Evolutionary conservation across 2,329 filamentous ascomycete species (phyloP).

Genomic region (Hawksworthiomyces lignivorus): DNA sequence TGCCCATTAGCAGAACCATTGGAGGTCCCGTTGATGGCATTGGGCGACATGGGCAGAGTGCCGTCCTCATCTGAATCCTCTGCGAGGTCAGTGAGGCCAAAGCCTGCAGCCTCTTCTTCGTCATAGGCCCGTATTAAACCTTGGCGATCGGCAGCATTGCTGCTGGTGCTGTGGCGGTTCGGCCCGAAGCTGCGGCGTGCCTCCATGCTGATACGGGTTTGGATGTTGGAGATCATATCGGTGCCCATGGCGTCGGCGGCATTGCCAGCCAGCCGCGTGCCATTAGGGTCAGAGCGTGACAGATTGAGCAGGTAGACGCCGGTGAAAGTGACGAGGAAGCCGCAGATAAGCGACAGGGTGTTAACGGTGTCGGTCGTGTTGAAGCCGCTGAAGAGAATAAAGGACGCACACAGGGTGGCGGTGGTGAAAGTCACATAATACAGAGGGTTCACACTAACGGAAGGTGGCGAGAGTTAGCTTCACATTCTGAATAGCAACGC

Average conservation of each 20-base stretch:
- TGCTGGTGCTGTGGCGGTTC: constrained; percentile 55
- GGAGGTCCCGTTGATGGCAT: constrained; percentile 37
- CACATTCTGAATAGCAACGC: too few relatives aligned
- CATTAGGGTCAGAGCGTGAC: constrained; percentile 85
- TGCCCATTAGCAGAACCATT: constrained; percentile 21
- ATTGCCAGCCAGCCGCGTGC: constrained; percentile 55
- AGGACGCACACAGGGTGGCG: constrained; percentile 85
- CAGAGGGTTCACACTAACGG: constrained; percentile 83
- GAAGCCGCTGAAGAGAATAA: constrained; percentile 92
- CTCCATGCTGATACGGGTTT: constrained; percentile 92
- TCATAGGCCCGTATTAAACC: constrained; percentile 86
- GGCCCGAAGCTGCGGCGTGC: constrained; percentile 59
- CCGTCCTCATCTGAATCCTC: constrained; percentile 66
- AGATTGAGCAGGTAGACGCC: constrained; percentile 94
- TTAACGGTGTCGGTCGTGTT: constrained; percentile 90
- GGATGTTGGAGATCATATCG: constrained; percentile 80
- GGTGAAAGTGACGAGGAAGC: constrained; percentile 90
- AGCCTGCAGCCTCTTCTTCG: constrained; percentile 65
- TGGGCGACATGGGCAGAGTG: constrained; percentile 28
- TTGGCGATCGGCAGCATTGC: constrained; percentile 62
- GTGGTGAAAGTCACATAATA: constrained; percentile 99
- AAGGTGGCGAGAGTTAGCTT: too few relatives aligned
- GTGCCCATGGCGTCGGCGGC: constrained; percentile 75
- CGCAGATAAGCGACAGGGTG: constrained; percentile 83
- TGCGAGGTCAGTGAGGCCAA: constrained; percentile 70